A percentile compares a stretch with the other conserved stretches of the same genome.
These are phyloP conservation scores for Dothideomycetes sp. DNA, from an alignment of 2,329 filamentous ascomycete genomes.

Conservation along the genomic window DNA sequence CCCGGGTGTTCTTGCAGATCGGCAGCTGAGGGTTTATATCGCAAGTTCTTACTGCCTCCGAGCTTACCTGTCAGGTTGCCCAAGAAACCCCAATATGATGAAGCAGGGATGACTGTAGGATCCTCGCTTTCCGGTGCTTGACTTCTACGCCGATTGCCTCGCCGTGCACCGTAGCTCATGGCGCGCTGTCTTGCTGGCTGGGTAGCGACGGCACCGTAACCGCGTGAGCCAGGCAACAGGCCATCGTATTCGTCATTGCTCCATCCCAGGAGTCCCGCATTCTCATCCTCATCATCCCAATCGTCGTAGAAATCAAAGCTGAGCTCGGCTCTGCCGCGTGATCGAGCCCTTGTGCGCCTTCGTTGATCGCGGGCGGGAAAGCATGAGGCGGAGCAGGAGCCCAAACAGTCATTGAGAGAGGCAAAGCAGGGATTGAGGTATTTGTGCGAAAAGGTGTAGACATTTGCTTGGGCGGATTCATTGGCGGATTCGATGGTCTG, in stretches of 20 bases:
- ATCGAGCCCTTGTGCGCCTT: constrained; percentile 55
- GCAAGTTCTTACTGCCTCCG: constrained; percentile 57
- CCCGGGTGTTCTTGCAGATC: constrained; percentile 81
- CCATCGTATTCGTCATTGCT: constrained; percentile 77
- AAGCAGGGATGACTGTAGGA: constrained; percentile 81
- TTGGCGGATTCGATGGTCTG: constrained; percentile 85
- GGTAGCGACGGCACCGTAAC: constrained; percentile 15
- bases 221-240: constrained; percentile 48
- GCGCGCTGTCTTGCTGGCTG: constrained; percentile 64
- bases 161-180: constrained; percentile 81
- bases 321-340: constrained; percentile 58
- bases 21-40: constrained; percentile 84
- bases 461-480: constrained; percentile 78
- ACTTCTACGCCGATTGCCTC: constrained; percentile 44
- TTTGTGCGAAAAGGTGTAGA: constrained; percentile 78
- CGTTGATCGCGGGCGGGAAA: constrained; percentile 68
- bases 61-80: constrained; percentile 75
- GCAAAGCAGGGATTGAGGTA: constrained; percentile 75
- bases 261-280: constrained; percentile 61
- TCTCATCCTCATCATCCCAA: constrained; percentile 61
- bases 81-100: constrained; percentile 74
- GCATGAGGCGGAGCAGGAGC: constrained; percentile 57
- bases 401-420: constrained; percentile 54
- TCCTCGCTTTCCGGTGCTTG: constrained; percentile 48
- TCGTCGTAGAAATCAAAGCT: constrained; percentile 98